Base-by-base conservation (phyloP, 1,139 yeast genomes). In the Pneumocystis murina region DNA sequence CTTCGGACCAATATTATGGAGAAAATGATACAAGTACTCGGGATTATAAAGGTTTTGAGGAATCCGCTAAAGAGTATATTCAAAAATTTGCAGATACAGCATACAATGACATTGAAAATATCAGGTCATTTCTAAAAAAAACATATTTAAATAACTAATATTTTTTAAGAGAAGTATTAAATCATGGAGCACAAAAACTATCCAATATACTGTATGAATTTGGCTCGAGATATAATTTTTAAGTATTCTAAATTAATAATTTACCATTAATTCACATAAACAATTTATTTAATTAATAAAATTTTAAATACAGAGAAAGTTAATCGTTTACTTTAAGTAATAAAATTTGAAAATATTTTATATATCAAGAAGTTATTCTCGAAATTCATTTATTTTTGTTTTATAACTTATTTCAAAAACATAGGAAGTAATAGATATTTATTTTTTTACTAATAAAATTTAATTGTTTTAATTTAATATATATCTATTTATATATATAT, bases 1-100 rank as follows among this genome's bases (percentile, higher is more conserved):
- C 97, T 0, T 90, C 97, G 0, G 82, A 92, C 58, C 84, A 94
- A 10, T 94, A 92, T 76, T 94, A 90, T 71, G 97, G 97, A 41
- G 78, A 79, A 61, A 72, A 76, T 67, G 74, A 74, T 48, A 48
- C 28, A 48, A 48, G 17, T 48, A 48, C 33, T 12, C 30, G 33
- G 16, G 33, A 48, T 48, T 48, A 48, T 48, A 48, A 6, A 24
- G 8, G 28, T 48, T 48, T 48, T 12, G 55, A 48, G 17, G 55
- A 48, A 48, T 48, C 55, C 1, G 55, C 55, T 24, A 20, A 24
- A 24, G 55, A 48, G 1, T 48, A 24, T 48, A 20, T 48, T 24
- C 55, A 48, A 48, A 48, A 48, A 24, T 48, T 48, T 48, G 33
- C 55, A 3, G 55, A 30, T 24, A 48, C 55, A 5, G n/a, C 40